These are phyloP conservation scores for Eutrema japonicum DNA, from an alignment of 345 rosid genomes.

Conservation along the genomic window DNA sequence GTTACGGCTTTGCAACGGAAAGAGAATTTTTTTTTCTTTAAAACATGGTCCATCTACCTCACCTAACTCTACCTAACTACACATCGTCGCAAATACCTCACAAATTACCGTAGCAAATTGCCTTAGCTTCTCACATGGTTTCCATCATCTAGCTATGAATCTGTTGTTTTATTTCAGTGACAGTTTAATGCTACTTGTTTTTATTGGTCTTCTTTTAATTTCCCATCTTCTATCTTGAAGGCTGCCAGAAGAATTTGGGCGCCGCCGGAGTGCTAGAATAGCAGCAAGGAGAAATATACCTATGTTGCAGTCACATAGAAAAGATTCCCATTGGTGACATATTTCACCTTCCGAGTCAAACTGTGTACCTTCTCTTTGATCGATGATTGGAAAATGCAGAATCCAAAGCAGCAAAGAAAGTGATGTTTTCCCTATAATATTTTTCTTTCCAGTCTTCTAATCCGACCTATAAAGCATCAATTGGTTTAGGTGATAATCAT, in stretches of 20 bases:
- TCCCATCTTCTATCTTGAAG: slow-evolving; percentile 34
- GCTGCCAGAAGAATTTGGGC: slow-evolving; percentile 71
- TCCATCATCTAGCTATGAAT: not conserved
- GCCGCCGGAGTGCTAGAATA: slow-evolving; percentile 79
- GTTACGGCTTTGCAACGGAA: too few relatives aligned
- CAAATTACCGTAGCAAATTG: too few relatives aligned
- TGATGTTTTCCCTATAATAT: slow-evolving; percentile 35
- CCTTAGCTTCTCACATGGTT: not conserved
- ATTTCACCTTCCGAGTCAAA: slow-evolving; percentile 49
- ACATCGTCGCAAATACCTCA: too few relatives aligned
- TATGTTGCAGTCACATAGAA: slow-evolving; percentile 50
- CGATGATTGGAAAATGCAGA: slow-evolving; percentile 64
- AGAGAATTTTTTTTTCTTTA: too few relatives aligned
- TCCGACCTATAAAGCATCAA: slow-evolving; percentile 3
- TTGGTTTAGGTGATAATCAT: too few relatives aligned
- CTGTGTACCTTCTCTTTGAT: slow-evolving; percentile 59
- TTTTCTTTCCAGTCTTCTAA: not conserved
- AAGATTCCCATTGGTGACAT: slow-evolving; percentile 48
- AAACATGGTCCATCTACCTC: too few relatives aligned
- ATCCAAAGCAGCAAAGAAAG: slow-evolving; percentile 81
- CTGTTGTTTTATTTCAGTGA: not conserved
- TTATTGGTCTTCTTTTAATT: slow-evolving; percentile 23
- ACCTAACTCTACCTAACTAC: too few relatives aligned
- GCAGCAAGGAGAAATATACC: slow-evolving; percentile 58
- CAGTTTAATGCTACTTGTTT: slow-evolving; percentile 22